Evolutionary conservation across 495 filamentous ascomycete species (phyloP).

Genomic region (Hypoxylon subgilvum): DNA sequence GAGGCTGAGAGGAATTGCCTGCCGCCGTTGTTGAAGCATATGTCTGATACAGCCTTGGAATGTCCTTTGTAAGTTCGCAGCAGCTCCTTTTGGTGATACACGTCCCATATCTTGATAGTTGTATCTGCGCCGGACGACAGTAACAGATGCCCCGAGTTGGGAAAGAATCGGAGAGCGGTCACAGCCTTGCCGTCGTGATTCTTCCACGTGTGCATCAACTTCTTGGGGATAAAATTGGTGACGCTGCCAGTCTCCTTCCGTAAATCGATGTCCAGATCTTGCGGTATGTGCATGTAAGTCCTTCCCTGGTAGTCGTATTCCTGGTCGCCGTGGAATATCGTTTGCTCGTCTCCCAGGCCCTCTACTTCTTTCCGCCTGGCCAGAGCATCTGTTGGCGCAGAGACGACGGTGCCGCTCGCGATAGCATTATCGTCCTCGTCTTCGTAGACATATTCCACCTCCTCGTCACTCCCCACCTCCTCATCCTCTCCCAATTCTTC

Average conservation of each 20-base stretch:
- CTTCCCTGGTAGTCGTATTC: conserved; percentile 89
- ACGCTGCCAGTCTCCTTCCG: conserved; percentile 75
- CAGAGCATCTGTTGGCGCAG: conserved; percentile 61
- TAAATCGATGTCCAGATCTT: conserved; percentile 89
- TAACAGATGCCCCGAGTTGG: conserved; percentile 82
- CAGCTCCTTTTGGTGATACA: conserved; percentile 85
- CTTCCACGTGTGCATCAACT: conserved; percentile 87
- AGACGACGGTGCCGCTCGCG: conserved; percentile 57
- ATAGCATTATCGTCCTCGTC: conserved; percentile 61
- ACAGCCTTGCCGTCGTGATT: conserved; percentile 80
- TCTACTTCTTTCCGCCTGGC: conserved; percentile 64
- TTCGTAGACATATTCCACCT: conserved; percentile 73
- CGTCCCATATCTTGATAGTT: conserved; percentile 93
- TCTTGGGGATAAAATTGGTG: conserved; percentile 94
- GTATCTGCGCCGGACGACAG: conserved; percentile 84
- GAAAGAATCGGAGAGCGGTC: conserved; percentile 86
- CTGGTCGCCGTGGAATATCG: conserved; percentile 83
- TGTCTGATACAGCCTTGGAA: conserved; percentile 85
- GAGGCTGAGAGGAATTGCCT: conserved; percentile 87
- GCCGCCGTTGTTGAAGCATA: conserved; percentile 83
- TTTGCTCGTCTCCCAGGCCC: conserved; percentile 71
- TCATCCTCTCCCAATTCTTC: conserved; percentile 63
- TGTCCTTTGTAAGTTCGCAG: conserved; percentile 90
- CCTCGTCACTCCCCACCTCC: conserved; percentile 76
- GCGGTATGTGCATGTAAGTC: conserved; percentile 95